Evolutionary conservation across 257 asterid genomes (phyloP).

Genomic region (Parsonsia alboflavescens): DNA sequence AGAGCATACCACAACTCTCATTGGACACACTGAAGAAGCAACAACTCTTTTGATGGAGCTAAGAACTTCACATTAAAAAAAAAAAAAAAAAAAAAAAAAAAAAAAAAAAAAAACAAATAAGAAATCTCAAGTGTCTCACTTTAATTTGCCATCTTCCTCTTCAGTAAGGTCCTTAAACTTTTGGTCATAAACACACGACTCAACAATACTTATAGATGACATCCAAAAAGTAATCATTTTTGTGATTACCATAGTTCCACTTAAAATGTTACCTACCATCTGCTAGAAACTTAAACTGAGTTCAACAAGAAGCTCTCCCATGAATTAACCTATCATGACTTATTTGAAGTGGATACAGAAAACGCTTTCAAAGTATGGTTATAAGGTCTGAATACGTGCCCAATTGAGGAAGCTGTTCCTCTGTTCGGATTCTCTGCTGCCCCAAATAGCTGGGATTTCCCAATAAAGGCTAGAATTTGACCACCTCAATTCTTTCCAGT

Average conservation of each 20-base stretch:
- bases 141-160: background rate
- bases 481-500: background rate
- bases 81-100: too few relatives aligned
- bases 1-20: background rate
- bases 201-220: background rate
- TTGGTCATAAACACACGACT: background rate
- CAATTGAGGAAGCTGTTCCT: background rate
- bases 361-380: background rate
- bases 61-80: too few relatives aligned
- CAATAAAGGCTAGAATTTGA: background rate
- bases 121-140: background rate
- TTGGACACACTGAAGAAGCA: too few relatives aligned
- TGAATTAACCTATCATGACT: background rate
- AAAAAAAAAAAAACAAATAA: too few relatives aligned
- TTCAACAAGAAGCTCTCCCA: background rate
- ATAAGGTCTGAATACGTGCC: background rate
- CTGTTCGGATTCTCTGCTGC: background rate
- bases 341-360: background rate
- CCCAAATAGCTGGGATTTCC: background rate
- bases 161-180: background rate
- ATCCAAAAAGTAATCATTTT: too few relatives aligned
- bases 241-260: background rate
- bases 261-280: background rate
- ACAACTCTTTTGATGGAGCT: too few relatives aligned
- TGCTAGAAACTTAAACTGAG: background rate